phyloP scores from a whole-genome alignment of 2,329 filamentous ascomycete species.

The Pyricularia grisea region DNA sequence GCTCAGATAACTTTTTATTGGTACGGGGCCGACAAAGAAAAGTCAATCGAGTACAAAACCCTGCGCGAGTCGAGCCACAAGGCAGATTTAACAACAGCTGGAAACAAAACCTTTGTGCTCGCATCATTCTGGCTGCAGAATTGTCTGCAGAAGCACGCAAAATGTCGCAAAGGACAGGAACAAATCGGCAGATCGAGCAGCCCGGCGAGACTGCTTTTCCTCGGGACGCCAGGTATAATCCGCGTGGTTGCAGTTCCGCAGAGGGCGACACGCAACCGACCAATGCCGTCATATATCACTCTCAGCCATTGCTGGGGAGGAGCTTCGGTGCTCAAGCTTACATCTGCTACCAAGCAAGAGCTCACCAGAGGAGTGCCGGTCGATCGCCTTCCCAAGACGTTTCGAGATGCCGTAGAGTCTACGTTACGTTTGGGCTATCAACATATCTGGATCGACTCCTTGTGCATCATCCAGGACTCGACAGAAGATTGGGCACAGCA shows the following conservation, averaged over 20 bases:
- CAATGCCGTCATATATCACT: background rate
- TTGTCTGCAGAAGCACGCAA: background rate
- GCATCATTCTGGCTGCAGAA: background rate
- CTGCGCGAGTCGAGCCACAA: background rate
- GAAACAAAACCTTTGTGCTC: background rate
- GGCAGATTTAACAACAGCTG: background rate
- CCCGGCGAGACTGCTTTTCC: background rate
- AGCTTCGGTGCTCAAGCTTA: background rate
- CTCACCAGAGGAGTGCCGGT: background rate
- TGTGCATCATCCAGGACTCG: conserved; percentile 14
- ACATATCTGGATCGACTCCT: conserved; percentile 4
- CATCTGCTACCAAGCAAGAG: background rate
- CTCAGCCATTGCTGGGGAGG: conserved; percentile 4
- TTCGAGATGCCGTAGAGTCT: conserved; percentile 7
- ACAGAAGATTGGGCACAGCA: conserved; percentile 4
- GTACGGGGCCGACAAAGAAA: background rate
- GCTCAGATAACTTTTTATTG: background rate
- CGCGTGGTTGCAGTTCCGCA: background rate
- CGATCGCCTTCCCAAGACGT: conserved; percentile 3
- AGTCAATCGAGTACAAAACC: background rate
- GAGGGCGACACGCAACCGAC: background rate
- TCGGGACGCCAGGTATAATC: background rate
- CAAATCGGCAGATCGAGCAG: background rate
- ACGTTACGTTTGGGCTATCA: background rate
- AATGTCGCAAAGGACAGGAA: background rate